Base-by-base conservation (phyloP, 2,329 filamentous ascomycete species). In the Incumbomyces lentus region DNA sequence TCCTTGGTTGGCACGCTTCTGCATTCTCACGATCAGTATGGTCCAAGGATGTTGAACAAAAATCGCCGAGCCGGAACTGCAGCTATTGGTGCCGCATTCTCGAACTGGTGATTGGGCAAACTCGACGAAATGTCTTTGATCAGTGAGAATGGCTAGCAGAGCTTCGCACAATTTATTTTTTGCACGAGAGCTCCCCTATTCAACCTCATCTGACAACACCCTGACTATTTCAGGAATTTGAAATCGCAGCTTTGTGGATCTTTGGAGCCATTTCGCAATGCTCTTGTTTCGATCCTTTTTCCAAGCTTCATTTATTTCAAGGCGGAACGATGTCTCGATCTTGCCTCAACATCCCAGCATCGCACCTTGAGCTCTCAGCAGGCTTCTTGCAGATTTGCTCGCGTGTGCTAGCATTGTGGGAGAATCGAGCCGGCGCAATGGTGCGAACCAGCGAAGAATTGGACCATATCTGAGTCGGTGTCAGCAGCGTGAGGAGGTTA, bases 1-100 rank as follows among this genome's bases (percentile, higher is more conserved):
- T 95, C 86, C 73, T 89, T 75, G 71, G 88, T 94, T 61, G 92
- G 87, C 67, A 95, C 86, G 74, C 81, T 82, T 75, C 88, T 95
- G 47, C 53, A 49, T 46, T 26, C 49, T 51, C 52, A 49, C 47
- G 68, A 69, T 80, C 69, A 86, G 82, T 84, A 86, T 81, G 86
- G 83, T 86, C 81, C 79, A 78, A 81, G 75, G 22, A 26, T 68
- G 73, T 76, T 74, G 66, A 73, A 70, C 72, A 75, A 75, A n/a
- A 81, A 79, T 69, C 84, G 84, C 84, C 83, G 80, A 81, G 81
- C 81, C 65, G 88, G 86, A 93, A 93, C 72, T 94, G 87, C 84
- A 82, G 84, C 84, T 81, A 77, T 73, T n/a, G 82, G 74, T 71
- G 85, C 86, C 79, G 82, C 85, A 90, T 92, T 92, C 85, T 89